phyloP scores from a whole-genome alignment of 257 asterid species.

The Lithospermum erythrorhizon region DNA sequence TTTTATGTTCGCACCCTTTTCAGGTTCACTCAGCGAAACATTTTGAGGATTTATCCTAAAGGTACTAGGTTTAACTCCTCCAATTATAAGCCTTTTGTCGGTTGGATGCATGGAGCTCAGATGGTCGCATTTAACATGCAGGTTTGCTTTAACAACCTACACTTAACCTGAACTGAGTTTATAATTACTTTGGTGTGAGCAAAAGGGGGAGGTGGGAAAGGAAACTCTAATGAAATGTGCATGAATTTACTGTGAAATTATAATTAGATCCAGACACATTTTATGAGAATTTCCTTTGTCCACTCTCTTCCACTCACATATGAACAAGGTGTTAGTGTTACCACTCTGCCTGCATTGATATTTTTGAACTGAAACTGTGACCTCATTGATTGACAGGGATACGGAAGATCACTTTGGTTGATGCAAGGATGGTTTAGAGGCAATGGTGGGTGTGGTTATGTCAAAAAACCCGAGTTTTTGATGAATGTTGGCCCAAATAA shows the following conservation, averaged over 20 bases:
- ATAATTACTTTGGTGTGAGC: too few species aligned
- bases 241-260: too few species aligned
- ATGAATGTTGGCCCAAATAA: constrained; percentile 35
- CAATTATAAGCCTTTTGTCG: constrained; percentile 70
- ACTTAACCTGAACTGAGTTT: too few species aligned
- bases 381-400: constrained; percentile 35
- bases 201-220: too few species aligned
- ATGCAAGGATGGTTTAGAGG: constrained; percentile 82
- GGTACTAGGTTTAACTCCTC: constrained; percentile 78
- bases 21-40: constrained; percentile 78
- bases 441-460: constrained; percentile 80
- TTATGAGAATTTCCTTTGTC: not conserved
- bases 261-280: not conserved
- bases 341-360: not conserved
- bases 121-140: constrained; percentile 97
- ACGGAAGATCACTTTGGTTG: constrained; percentile 76
- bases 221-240: too few species aligned
- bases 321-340: not conserved
- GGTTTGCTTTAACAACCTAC: constrained; percentile 22
- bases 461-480: constrained; percentile 68
- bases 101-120: constrained; percentile 95
- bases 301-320: too few species aligned
- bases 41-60: constrained; percentile 74
- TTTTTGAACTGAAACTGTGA: not conserved
- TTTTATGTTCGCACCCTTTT: not conserved